Evolutionary conservation across 2,329 filamentous ascomycete genomes (phyloP), one percentile per base, ranked within the genome.

Genomic region (Monosporascus sp.): DNA sequence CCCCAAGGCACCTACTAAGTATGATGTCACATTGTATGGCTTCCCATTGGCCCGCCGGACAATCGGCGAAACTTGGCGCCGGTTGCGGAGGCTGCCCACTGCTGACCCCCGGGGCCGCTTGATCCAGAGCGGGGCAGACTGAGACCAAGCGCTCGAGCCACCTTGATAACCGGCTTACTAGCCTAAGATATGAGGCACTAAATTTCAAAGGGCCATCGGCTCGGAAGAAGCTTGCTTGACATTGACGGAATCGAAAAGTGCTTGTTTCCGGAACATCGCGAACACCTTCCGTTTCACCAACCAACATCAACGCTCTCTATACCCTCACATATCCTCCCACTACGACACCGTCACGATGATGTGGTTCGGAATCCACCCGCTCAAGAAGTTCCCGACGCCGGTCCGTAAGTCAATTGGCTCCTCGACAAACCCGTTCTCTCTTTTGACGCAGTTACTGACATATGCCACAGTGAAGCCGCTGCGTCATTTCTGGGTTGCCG

Each of bases 401-500:
- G 76, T 92, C 73, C 78, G 89, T 93, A 83, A 69, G 88, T 86
- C 70, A 73, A 77, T 74, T 66, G 63, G 53, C 53, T 52, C 55
- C 46, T 45, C 57, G 38, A 40, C 47, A 37, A 47, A 45, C 48
- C 50, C 55, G 48, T 35, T 47, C 40, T 47, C 40, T 43, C 51
- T 52, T 52, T 45, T 51, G 55, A 57, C 55, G 64, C 55, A 53
- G 54, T 52, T 66, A 59, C 60, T 67, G 58, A 66, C 67, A 46
- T 68, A 58, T 67, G 58, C 60, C 53, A 60, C 55, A 97, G 93
- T 90, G 78, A 84, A 84, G 81, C 91, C 93, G 67, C 86, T 95
- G 86, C 85, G 84, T 74, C 93, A 93, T 65, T 97, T 97, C 85
- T 94, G 92, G 81, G 81, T 82, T 75, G 93, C 93, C 73, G 91